Evolutionary conservation across 2,329 filamentous ascomycete genomes (phyloP), one percentile per base, ranked within the genome.

Genomic region (Fusarium udum): DNA sequence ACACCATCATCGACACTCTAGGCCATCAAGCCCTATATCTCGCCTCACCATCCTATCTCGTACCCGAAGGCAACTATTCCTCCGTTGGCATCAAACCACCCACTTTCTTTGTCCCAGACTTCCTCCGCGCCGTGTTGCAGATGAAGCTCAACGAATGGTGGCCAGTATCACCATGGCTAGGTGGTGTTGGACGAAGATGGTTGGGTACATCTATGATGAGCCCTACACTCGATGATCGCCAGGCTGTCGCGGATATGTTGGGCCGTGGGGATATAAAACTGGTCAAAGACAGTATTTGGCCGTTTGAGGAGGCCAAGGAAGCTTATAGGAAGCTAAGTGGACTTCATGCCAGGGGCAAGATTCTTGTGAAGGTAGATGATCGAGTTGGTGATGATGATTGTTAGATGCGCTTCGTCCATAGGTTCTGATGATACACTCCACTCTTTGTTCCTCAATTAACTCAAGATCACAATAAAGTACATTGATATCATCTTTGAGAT

Each of bases 131-230:
- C 7, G 72, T 81, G 4, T 67, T 77, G 31, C 75, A 79, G 67
- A 82, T 83, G 80, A 77, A 84, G 61, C 78, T 80, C 60, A 85
- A 85, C 60, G 78, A 78, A 37, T 78, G 80, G 67, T 82, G 80
- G 81, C 84, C 84, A 16, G 71, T 77, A 11, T 77, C 78, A 14
- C 67, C 52, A 18, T 80, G 78, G 78, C 76, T 85, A 4, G 82
- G 83, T 15, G 83, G 83, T 55, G 80, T 78, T 15, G 82, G 82
- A 31, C 75, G 83, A n/a, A 75, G 70, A 59, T 85, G 79, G 78
- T 62, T 75, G 22, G 79, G 76, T 68, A 79, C 79, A 16, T 78
- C 73, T n/a, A 81, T 80, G 76, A 82, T 80, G 81, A 78, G 64
- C 32, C 79, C 80, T 4, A 79, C 79, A 42, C 71, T 78, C 31